A percentile compares a stretch with the other conserved stretches of the same genome.
Conservation (phyloP, 2,329 filamentous ascomycete genomes). For the Mycosphaerelloides madeirae region DNA sequence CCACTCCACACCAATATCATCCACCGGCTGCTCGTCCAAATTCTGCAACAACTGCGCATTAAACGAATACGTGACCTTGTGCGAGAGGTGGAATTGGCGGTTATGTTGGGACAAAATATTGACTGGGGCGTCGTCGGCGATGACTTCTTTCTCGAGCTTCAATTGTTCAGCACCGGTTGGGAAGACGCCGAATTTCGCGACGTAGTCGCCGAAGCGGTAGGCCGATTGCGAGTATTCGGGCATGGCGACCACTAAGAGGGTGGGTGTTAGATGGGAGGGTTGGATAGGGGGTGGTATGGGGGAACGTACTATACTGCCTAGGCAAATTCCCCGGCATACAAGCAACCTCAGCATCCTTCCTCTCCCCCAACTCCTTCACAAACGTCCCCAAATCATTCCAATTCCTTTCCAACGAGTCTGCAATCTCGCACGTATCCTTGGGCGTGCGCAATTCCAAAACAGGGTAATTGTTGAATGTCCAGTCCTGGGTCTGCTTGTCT, state of each 20-base stretch:
- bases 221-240: constrained; percentile 31
- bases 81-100: constrained; percentile 29
- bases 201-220: constrained; percentile 34
- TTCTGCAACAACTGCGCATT: constrained; percentile 33
- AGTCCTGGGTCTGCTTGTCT: constrained; percentile 34
- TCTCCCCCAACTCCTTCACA: constrained; percentile 26
- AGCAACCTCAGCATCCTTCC: constrained; percentile 30
- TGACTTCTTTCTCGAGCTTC: constrained; percentile 23
- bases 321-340: constrained; percentile 26
- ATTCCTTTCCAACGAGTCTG: constrained; percentile 32
- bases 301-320: constrained; percentile 28
- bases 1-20: constrained; percentile 33
- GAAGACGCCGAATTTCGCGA: constrained; percentile 33
- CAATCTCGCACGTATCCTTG: constrained; percentile 31
- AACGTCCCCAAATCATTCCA: constrained; percentile 32
- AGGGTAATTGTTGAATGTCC: constrained; percentile 33
- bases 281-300: too few relatives aligned
- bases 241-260: constrained; percentile 30
- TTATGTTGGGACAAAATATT: constrained; percentile 32
- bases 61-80: constrained; percentile 34
- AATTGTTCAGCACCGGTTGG: constrained; percentile 28
- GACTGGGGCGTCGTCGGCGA: constrained; percentile 29
- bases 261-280: not conserved
- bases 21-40: constrained; percentile 32
- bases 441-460: constrained; percentile 30